phyloP scores from a whole-genome alignment of 805 yeast species.

The Candida germanica region DNA sequence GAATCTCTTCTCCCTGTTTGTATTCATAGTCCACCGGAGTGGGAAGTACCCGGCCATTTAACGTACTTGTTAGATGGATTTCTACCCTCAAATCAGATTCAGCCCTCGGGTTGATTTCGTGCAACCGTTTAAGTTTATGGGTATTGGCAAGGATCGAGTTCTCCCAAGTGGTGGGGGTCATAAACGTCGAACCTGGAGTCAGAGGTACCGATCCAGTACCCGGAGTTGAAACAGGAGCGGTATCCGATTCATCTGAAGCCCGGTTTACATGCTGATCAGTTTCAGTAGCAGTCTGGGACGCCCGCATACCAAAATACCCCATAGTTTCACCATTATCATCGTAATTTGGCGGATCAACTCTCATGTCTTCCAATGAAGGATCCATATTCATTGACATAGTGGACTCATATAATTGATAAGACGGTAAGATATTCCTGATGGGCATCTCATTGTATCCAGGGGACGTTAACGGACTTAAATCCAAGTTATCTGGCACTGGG shows the following conservation, averaged over 20 bases:
- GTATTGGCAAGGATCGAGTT: slow-evolving; percentile 36
- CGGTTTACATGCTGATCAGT: neutral
- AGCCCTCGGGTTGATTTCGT: slow-evolving; percentile 21
- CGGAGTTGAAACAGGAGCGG: neutral
- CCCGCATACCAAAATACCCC: neutral
- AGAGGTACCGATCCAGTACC: too few species aligned
- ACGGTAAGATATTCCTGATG: slow-evolving; percentile 39
- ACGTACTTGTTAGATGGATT: slow-evolving; percentile 30
- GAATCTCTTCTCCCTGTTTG: slow-evolving; percentile 37
- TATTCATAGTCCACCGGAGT: slow-evolving; percentile 31
- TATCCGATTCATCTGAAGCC: neutral
- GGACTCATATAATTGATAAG: slow-evolving; percentile 38
- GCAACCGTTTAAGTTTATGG: slow-evolving; percentile 32
- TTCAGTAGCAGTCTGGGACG: neutral
- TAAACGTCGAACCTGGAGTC: slow-evolving; percentile 2
- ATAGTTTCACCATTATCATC: slow-evolving; percentile 1
- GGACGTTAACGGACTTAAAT: slow-evolving; percentile 10
- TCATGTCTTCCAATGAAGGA: slow-evolving; percentile 28
- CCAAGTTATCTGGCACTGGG: neutral
- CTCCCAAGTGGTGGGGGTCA: slow-evolving; percentile 20
- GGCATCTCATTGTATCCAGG: slow-evolving; percentile 25
- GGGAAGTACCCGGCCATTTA: slow-evolving; percentile 23
- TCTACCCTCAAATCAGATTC: slow-evolving; percentile 26
- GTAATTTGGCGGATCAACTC: slow-evolving; percentile 34
- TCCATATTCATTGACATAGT: slow-evolving; percentile 35